Base-by-base conservation (phyloP, 1,284 basidiomycete genomes). In the Cutaneotrichosporon sp. region DNA sequence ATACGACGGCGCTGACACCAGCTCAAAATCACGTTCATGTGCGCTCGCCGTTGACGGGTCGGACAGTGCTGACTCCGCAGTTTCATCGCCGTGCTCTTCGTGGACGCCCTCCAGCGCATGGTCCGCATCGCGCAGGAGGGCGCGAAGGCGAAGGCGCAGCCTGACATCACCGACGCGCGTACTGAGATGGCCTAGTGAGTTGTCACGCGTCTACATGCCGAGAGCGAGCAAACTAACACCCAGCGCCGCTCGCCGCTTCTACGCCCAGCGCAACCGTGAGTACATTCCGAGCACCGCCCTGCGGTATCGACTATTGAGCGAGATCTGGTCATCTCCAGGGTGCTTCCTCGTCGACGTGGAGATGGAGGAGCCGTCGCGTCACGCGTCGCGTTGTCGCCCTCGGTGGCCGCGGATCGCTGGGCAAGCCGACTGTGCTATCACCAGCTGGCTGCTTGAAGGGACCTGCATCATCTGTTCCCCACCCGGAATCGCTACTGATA, bases 1-100 rank as follows among this genome's bases (percentile, higher is more conserved):
- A 3, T 10, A 22, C 24, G 20, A 8, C 45, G 54, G 2, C 54
- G 33, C 67, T 71, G 61, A 73, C 65, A 33, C 18, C 63, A 80
- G 58, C 84, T 92, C 69, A 97, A 97, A 77, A 97, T 97, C 69
- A 91, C 91, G 7, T 97, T 97, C 83, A 95, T 97, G 90, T 92
- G 66, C 57, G 88, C 55, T 27, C 25, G 2, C 3, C 20, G 2
- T 29, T 42, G 20, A 36, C 20, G 11, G 1, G 8, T n/a, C 24
- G 20, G 20, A 22, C 18, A 7, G 8, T 34, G n/a, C 47, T 45
- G 16, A 16, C 47, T 36, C 3, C 14, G 11, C 69, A 94, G 92
- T 67, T 97, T 95, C 72, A 88, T 97, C 1, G 90, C 83, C 1
- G 86, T 97, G 3, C 67, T 81, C 20, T 83, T 83, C 68, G 75